Evolutionary conservation across 768 basidiomycete species (phyloP).

Genomic region (Cantharellus anzutake): DNA sequence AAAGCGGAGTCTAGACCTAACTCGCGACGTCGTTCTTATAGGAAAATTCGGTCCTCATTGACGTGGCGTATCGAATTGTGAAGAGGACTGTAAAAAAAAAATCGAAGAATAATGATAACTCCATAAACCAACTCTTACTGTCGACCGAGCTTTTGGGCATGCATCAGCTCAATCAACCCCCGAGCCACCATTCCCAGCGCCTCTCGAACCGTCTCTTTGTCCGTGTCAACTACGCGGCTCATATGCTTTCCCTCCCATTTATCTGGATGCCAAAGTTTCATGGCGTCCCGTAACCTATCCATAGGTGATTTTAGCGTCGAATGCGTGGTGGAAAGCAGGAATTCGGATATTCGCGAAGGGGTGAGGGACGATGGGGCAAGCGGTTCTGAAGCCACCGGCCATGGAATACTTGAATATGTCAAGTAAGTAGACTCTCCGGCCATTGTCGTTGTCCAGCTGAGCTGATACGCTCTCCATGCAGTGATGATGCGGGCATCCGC

Average conservation of each 20-base stretch:
- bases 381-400: constrained; percentile 27
- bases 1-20: no score
- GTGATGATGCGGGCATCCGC: not conserved
- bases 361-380: constrained; percentile 19
- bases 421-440: not conserved
- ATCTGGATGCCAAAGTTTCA: constrained; percentile 27
- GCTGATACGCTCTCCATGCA: not conserved
- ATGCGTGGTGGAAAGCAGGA: constrained; percentile 31
- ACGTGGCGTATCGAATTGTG: no score
- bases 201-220: constrained; percentile 16
- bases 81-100: no score
- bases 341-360: constrained; percentile 20
- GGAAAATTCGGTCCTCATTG: no score
- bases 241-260: constrained; percentile 15
- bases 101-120: not conserved
- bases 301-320: constrained; percentile 27
- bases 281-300: constrained; percentile 36
- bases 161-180: constrained; percentile 16
- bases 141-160: not conserved
- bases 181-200: constrained; percentile 15
- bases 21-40: no score
- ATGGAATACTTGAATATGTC: constrained; percentile 26
- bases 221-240: constrained; percentile 12
- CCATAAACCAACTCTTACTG: not conserved
- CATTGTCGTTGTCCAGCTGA: not conserved